Percentiles rank a stretch among this genome's conserved stretches.
Evolutionary conservation across 2,329 filamentous ascomycete genomes (phyloP).

Genomic region (Pyrenophora seminiperda): DNA sequence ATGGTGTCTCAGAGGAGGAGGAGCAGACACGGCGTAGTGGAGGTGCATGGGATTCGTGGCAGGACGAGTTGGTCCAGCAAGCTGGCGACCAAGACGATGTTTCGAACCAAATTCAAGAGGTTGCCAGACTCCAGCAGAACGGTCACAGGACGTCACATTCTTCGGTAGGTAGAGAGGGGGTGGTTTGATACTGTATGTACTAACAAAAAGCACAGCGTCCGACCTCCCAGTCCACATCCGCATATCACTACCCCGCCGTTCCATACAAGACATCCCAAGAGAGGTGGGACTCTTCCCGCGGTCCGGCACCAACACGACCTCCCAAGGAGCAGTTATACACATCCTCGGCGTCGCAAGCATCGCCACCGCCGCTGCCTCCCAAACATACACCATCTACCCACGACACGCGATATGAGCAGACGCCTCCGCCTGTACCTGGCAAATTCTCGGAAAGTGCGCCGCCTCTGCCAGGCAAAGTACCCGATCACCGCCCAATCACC

Average conservation of each 20-base stretch:
- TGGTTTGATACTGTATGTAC: background rate
- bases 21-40: constrained; percentile 61
- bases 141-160: constrained; percentile 32
- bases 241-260: constrained; percentile 54
- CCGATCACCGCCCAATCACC: constrained; percentile 37
- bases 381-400: constrained; percentile 31
- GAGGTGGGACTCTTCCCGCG: constrained; percentile 32
- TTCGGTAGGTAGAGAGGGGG: constrained; percentile 21
- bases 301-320: constrained; percentile 48
- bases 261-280: constrained; percentile 48
- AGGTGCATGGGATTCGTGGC: constrained; percentile 61
- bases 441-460: constrained; percentile 34
- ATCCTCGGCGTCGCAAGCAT: constrained; percentile 27
- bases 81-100: constrained; percentile 54
- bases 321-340: constrained; percentile 39
- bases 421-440: constrained; percentile 37
- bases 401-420: constrained; percentile 14
- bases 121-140: constrained; percentile 48
- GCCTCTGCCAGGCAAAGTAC: constrained; percentile 43
- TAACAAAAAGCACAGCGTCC: constrained; percentile 33
- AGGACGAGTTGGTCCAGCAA: constrained; percentile 45
- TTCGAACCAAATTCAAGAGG: constrained; percentile 58
- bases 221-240: constrained; percentile 32
- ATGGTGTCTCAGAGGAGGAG: constrained; percentile 62
- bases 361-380: constrained; percentile 38